phyloP scores from a whole-genome alignment of 352 stramenopile species.

The Globisporangium rhizosaccharum region DNA sequence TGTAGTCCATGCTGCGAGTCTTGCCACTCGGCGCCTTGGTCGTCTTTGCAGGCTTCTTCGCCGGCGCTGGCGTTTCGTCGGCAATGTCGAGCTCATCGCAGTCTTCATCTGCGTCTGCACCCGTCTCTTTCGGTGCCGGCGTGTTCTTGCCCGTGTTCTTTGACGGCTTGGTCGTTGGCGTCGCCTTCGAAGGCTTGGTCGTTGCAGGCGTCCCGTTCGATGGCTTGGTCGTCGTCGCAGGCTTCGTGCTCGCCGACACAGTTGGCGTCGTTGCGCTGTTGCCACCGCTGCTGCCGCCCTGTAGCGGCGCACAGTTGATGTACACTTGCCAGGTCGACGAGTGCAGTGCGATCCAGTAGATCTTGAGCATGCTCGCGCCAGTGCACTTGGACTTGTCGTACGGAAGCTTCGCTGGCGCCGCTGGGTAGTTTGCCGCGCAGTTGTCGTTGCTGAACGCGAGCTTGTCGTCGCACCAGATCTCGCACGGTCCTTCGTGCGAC shows the following conservation, averaged over 20 bases:
- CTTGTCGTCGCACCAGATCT: constrained; percentile 48
- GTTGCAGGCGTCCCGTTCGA: background rate
- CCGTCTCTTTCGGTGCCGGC: background rate
- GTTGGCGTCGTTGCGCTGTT: too few species aligned
- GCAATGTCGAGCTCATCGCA: background rate
- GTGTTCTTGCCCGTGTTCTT: background rate
- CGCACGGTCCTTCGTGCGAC: constrained; percentile 38
- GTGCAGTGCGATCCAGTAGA: constrained; percentile 38
- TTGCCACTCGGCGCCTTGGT: background rate
- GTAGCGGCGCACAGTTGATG: constrained; percentile 16
- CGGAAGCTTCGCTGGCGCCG: constrained; percentile 26
- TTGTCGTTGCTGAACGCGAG: constrained; percentile 43
- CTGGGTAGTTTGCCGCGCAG: constrained; percentile 33
- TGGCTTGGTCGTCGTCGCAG: background rate
- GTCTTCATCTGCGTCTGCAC: background rate
- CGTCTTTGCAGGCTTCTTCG: background rate
- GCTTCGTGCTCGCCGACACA: too few species aligned
- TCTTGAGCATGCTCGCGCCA: constrained; percentile 28
- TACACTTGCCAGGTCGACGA: constrained; percentile 26
- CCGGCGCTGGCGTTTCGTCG: background rate
- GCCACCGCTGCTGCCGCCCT: background rate
- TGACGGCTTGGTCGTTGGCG: background rate
- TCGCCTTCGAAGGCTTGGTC: background rate
- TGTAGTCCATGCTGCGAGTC: background rate
- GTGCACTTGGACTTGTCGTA: constrained; percentile 43